A percentile compares a stretch with the other conserved stretches of the same genome.
Evolutionary conservation across 1,139 yeast genomes (phyloP).

Genomic region (Candida sanyaensis): DNA sequence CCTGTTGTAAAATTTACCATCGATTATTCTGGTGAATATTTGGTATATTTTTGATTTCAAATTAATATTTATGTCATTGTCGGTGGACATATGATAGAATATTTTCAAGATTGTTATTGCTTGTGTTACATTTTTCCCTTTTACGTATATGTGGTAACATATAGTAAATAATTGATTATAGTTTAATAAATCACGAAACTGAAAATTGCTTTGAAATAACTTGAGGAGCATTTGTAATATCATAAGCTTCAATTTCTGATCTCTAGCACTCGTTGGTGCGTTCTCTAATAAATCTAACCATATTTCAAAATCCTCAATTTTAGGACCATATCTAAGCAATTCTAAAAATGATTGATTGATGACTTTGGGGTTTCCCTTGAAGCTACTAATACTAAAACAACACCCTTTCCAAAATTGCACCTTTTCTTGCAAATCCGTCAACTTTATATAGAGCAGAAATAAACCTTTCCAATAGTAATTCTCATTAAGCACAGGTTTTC

Average conservation of each 20-base stretch:
- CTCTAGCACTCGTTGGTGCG: slow-evolving; percentile 14
- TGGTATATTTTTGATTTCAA: slow-evolving; percentile 18
- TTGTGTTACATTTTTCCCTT: slow-evolving; percentile 38
- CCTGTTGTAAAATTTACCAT: slow-evolving; percentile 29
- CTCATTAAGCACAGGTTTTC: slow-evolving; percentile 1
- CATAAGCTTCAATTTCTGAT: slow-evolving; percentile 21
- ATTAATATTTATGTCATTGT: slow-evolving; percentile 5
- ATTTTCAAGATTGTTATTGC: slow-evolving; percentile 34
- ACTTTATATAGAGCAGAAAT: slow-evolving; percentile 20
- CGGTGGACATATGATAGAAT: slow-evolving; percentile 32
- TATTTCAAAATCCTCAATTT: slow-evolving; percentile 13
- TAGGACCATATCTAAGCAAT: slow-evolving; percentile 36
- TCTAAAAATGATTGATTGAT: slow-evolving; percentile 47
- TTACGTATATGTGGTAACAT: slow-evolving; percentile 58
- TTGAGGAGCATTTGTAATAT: slow-evolving; percentile 36
- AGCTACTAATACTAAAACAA: slow-evolving; percentile 60
- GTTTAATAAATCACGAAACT: slow-evolving; percentile 10
- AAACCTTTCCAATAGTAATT: slow-evolving; percentile 27
- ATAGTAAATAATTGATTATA: slow-evolving; percentile 40
- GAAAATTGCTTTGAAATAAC: slow-evolving; percentile 33
- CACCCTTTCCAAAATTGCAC: slow-evolving; percentile 58
- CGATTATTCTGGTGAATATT: slow-evolving; percentile 29
- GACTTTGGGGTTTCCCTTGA: slow-evolving; percentile 52
- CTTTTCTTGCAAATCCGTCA: slow-evolving; percentile 1
- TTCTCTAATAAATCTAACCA: slow-evolving; percentile 9